Evolutionary conservation across 352 stramenopile species (phyloP), one percentile per base, ranked within the genome.

Genomic region (Sclerospora graminicola): DNA sequence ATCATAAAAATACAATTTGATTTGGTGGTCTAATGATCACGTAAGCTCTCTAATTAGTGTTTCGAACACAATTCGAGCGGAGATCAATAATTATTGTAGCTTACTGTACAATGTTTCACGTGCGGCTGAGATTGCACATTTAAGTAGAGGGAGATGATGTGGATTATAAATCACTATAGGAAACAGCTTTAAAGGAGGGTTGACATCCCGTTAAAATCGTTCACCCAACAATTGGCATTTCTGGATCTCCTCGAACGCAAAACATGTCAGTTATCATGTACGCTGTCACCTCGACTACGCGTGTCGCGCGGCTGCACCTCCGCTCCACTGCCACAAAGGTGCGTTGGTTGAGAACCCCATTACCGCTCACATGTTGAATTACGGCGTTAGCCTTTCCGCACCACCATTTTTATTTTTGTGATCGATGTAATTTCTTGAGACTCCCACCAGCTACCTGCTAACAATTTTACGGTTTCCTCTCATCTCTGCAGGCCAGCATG

Each of bases 281-380:
- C 65, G 67, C 70, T 48, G 66, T 84, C 47, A 69, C 73, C 37
- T 63, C 66, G 54, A 69, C 60, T 50, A 60, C 69, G 49, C 69
- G 69, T 58, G 60, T 58, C 26, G 69, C 67, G 54, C 71, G 77
- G 54, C 75, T 81, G 71, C 69, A 79, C 57, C 47, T 86, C 45
- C 73, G 77, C 67, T 75, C 67, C 50, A 78, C 61, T 38, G 69
- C 60, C 49, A 54, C 60, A 44, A 84, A 83, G 73, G 69, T 81
- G 32, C 32, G 65, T 26, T 26, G 21, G 3, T 26, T 26, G n/a
- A n/a, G n/a, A n/a, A n/a, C n/a, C n/a, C n/a, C n/a, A n/a, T n/a
- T n/a, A n/a, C n/a, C n/a, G n/a, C n/a, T n/a, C n/a, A n/a, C n/a
- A n/a, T n/a, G n/a, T n/a, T n/a, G n/a, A n/a, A n/a, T n/a, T n/a